Evolutionary conservation across 352 stramenopile species (phyloP).

Genomic region (Phytophthora cryptogea): DNA sequence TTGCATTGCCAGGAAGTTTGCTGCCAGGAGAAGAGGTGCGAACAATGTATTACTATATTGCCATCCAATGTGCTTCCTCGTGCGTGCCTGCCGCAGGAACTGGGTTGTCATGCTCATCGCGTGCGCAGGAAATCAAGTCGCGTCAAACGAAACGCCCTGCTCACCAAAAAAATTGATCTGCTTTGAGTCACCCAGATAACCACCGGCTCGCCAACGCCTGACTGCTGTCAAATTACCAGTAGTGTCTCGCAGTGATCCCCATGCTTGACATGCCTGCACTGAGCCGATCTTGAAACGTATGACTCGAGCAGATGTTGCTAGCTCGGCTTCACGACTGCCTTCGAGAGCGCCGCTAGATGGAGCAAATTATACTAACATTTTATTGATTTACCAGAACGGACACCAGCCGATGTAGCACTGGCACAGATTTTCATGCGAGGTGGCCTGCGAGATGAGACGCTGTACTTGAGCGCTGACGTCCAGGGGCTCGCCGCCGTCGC

Average conservation of each 20-base stretch:
- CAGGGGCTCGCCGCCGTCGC: constrained; percentile 61
- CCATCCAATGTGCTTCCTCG: constrained; percentile 20
- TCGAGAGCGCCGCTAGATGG: neutral
- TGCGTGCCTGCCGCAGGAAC: constrained; percentile 16
- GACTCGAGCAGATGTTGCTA: no score
- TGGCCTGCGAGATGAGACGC: constrained; percentile 97
- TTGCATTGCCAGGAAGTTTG: neutral
- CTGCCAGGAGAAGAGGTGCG: constrained; percentile 21
- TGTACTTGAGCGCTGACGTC: constrained; percentile 91
- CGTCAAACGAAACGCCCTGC: constrained; percentile 4
- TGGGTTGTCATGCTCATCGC: constrained; percentile 9
- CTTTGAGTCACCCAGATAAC: constrained; percentile 15
- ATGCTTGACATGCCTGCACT: neutral
- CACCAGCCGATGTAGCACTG: constrained; percentile 99
- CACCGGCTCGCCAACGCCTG: neutral
- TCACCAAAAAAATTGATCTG: neutral
- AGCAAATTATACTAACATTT: constrained; percentile 5
- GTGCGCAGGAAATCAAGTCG: constrained; percentile 6
- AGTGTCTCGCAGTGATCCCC: no score
- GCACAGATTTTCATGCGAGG: constrained; percentile 98
- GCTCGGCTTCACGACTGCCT: no score
- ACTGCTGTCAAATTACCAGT: neutral
- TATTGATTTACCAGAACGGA: constrained; percentile 76
- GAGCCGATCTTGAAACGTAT: no score
- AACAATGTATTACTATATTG: constrained; percentile 23